These are phyloP conservation scores for Populus tremula DNA, from an alignment of 345 rosid species.

Conservation along the genomic window DNA sequence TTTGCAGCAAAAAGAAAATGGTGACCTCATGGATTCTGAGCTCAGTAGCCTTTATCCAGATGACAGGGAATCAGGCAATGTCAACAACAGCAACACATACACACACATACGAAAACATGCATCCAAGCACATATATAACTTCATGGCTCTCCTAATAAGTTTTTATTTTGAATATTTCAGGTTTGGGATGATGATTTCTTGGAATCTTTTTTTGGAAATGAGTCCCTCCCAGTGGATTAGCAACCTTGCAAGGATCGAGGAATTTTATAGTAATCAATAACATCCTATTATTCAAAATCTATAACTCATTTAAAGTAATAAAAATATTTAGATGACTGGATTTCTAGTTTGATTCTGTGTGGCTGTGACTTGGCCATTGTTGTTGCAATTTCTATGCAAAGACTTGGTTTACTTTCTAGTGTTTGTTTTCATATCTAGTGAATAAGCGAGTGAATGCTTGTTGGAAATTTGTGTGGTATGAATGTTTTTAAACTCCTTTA, in stretches of 20 bases:
- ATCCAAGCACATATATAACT: not conserved
- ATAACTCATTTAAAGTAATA: no score
- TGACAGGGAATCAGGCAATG: slow-evolving; percentile 9
- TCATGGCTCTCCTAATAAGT: no score
- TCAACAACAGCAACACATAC: not conserved
- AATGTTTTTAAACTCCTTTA: no score
- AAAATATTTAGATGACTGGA: no score
- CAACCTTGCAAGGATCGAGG: not conserved
- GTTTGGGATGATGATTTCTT: slow-evolving; percentile 20
- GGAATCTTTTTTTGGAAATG: slow-evolving; percentile 10
- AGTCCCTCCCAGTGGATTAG: not conserved
- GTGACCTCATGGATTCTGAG: not conserved
- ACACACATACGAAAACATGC: no score
- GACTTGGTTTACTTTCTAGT: not conserved
- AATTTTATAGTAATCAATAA: no score
- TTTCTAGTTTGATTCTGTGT: not conserved
- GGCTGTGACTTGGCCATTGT: not conserved
- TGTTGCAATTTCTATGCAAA: not conserved
- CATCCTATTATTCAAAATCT: no score
- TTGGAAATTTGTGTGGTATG: not conserved
- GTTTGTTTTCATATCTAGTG: not conserved
- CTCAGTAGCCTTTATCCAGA: not conserved
- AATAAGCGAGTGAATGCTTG: not conserved
- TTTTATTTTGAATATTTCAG: slow-evolving; percentile 11
- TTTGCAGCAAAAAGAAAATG: not conserved